A percentile compares a stretch with the other conserved stretches of the same genome.
phyloP scores from a whole-genome alignment of 139 green algal species.

The Yamagishiella unicocca region DNA sequence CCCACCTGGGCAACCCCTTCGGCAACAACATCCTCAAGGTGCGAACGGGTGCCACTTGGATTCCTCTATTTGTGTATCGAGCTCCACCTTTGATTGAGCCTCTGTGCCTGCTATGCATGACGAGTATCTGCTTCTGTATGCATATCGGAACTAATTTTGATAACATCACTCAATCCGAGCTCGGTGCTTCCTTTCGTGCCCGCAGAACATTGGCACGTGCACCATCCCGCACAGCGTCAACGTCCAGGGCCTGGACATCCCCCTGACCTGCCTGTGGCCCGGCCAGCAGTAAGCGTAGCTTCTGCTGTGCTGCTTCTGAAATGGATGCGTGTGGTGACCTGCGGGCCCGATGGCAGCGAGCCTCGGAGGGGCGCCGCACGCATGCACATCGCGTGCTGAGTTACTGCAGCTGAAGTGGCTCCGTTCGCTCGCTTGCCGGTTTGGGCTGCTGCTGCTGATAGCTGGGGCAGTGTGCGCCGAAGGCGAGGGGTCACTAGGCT shows the following conservation, averaged over 20 bases:
- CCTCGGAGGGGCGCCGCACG: not conserved
- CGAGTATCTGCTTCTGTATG: too few relatives aligned
- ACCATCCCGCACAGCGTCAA: slow-evolving; percentile 72
- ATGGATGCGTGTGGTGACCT: not conserved
- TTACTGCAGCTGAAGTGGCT: not conserved
- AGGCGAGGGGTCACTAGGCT: not conserved
- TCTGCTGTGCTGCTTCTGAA: not conserved
- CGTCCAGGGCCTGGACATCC: slow-evolving; percentile 81
- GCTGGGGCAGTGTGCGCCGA: slow-evolving; percentile 26
- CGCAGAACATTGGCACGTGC: slow-evolving; percentile 79
- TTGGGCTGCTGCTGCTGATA: slow-evolving; percentile 27
- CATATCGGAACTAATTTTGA: too few relatives aligned
- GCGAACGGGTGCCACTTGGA: too few relatives aligned
- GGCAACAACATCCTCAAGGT: slow-evolving; percentile 73
- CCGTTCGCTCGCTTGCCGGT: not conserved
- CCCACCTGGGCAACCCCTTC: slow-evolving; percentile 78
- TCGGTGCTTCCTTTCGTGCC: too few relatives aligned
- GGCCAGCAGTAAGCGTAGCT: slow-evolving; percentile 58
- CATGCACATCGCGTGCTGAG: too few relatives aligned
- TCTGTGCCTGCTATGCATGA: too few relatives aligned
- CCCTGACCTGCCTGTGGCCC: slow-evolving; percentile 82
- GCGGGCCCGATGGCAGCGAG: not conserved
- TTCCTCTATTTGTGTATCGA: too few relatives aligned
- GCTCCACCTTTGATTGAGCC: too few relatives aligned
- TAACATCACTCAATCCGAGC: too few relatives aligned